Evolutionary conservation across 306 rosid species (phyloP).

Genomic region (Fagus crenata): DNA sequence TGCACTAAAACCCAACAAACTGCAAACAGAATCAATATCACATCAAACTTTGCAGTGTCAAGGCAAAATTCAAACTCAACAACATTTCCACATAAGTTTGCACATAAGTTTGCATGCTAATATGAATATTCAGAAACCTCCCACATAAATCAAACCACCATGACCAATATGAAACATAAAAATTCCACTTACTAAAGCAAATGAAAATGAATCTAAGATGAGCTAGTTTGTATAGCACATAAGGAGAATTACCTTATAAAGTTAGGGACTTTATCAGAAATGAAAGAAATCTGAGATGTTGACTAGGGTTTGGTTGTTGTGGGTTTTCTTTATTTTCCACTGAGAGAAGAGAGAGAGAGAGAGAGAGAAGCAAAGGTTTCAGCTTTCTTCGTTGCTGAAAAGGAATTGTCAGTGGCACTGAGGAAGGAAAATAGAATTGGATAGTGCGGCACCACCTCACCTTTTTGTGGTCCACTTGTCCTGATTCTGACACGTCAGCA

Average conservation of each 20-base stretch:
- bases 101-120: neutral
- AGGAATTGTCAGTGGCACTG: neutral
- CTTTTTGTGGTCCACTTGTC: slow-evolving; percentile 9
- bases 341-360: slow-evolving; percentile 9
- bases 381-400: neutral
- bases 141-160: neutral
- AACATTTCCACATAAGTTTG: neutral
- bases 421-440: neutral
- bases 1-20: neutral
- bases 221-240: neutral
- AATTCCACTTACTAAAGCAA: neutral
- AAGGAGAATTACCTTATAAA: slow-evolving; percentile 1
- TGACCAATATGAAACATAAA: neutral
- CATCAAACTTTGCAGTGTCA: neutral
- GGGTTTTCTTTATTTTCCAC: neutral
- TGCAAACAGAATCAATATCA: neutral
- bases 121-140: neutral
- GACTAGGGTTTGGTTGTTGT: slow-evolving; percentile 10
- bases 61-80: neutral
- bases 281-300: neutral
- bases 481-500: neutral
- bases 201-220: neutral
- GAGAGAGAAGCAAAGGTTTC: neutral
- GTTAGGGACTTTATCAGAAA: neutral
- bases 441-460: neutral